Evolutionary conservation across 2,329 filamentous ascomycete species (phyloP).

Genomic region (Aspergillus phoenicis): DNA sequence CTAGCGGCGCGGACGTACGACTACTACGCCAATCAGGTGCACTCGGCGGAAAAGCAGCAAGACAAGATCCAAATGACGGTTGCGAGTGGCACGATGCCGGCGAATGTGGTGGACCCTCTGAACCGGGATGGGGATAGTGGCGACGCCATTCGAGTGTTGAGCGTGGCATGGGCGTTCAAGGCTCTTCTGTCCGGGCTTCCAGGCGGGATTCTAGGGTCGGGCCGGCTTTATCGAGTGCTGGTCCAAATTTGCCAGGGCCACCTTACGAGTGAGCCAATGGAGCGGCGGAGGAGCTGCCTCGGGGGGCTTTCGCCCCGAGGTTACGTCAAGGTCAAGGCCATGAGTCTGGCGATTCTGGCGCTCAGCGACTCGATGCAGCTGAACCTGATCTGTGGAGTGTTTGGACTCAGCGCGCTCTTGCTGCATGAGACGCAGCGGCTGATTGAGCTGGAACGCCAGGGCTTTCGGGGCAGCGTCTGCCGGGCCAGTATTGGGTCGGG

Average conservation of each 20-base stretch:
- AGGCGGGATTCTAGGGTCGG: slow-evolving; percentile 43
- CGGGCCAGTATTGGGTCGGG: slow-evolving; percentile 26
- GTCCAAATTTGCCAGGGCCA: slow-evolving; percentile 32
- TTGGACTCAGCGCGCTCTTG: slow-evolving; percentile 40
- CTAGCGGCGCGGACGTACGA: slow-evolving; percentile 42
- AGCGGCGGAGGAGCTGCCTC: slow-evolving; percentile 25
- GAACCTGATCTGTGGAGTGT: slow-evolving; percentile 44
- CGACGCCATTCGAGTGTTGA: slow-evolving; percentile 16
- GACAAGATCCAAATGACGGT: slow-evolving; percentile 38
- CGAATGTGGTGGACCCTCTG: slow-evolving; percentile 20
- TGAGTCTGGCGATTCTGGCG: slow-evolving; percentile 41
- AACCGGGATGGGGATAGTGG: slow-evolving; percentile 12
- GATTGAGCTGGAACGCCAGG: slow-evolving; percentile 22
- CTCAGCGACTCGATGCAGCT: slow-evolving; percentile 42
- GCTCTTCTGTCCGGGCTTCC: slow-evolving; percentile 41
- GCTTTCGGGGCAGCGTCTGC: slow-evolving; percentile 19
- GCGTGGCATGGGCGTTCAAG: slow-evolving; percentile 40
- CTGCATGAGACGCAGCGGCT: slow-evolving; percentile 31
- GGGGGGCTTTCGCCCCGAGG: slow-evolving; percentile 22
- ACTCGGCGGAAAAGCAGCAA: slow-evolving; percentile 39
- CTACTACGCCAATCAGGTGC: slow-evolving; percentile 43
- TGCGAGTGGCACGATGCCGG: slow-evolving; percentile 37
- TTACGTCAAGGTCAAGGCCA: slow-evolving; percentile 34
- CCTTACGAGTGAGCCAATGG: slow-evolving; percentile 18
- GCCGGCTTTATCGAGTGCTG: slow-evolving; percentile 35